These are phyloP conservation scores for Kokia cookei DNA, from an alignment of 441 rosid genomes.

Conservation along the genomic window DNA sequence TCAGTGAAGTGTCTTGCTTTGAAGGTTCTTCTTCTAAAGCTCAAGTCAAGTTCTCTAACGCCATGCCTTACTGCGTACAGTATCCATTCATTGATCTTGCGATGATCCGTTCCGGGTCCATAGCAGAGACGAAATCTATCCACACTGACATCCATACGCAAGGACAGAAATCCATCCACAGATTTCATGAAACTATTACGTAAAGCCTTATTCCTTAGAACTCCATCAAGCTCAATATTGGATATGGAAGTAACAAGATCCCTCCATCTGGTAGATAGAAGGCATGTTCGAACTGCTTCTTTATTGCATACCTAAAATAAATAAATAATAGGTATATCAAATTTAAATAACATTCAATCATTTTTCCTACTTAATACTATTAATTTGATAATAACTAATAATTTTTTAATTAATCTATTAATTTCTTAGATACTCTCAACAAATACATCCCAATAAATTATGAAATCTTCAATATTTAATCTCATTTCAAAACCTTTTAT, in stretches of 20 bases:
- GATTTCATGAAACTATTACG: background rate
- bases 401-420: too few species aligned
- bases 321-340: too few species aligned
- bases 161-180: background rate
- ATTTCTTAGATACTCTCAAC: too few species aligned
- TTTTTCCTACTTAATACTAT: too few species aligned
- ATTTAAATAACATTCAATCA: too few species aligned
- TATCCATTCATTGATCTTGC: background rate
- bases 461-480: too few species aligned
- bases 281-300: background rate
- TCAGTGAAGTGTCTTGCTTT: background rate
- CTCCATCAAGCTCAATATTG: background rate
- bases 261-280: background rate
- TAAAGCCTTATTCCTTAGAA: background rate
- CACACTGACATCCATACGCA: background rate
- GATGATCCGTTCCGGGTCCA: background rate
- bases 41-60: background rate
- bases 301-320: too few species aligned
- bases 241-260: background rate
- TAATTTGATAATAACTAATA: too few species aligned
- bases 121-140: background rate
- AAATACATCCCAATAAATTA: too few species aligned
- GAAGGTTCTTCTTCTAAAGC: background rate
- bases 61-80: background rate
- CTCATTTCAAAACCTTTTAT: too few species aligned